Base-by-base conservation (phyloP, 2,329 filamentous ascomycete species). In the Penicillium paneum region DNA sequence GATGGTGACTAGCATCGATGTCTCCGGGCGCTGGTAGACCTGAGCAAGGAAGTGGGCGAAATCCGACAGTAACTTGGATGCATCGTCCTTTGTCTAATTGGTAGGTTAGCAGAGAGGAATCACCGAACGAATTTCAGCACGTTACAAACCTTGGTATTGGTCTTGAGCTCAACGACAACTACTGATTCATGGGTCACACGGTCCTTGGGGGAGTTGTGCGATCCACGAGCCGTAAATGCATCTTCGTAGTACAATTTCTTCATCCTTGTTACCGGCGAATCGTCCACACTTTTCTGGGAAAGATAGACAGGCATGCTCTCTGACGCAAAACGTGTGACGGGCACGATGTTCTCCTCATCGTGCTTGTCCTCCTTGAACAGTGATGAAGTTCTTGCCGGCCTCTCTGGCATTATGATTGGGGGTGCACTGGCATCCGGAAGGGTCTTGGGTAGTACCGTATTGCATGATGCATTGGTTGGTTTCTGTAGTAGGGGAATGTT, bases 1-100 rank as follows among this genome's bases (percentile, higher is more conserved):
- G n/a, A 96, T 76, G 2, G 84, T 87, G 43, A 95, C 83, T 67
- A 89, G 83, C 54, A 96, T 85, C 8, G 85, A 88, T 2, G 85
- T 83, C 53, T 90, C 81, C 3, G 89, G 85, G 28, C 89, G 83
- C 56, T 88, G 85, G 68, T 91, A 96, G 43, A 90, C 84, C 56
- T 83, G 81, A 1, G 90, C 88, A 15, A 96, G 78, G 58, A 87
- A 83, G 60, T 86, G 83, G 3, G 88, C 87, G 17, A 96, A 78
- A 65, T 89, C 85, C 11, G 85, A 88, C 46, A 91, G 84, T 60
- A 94, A 83, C 8, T 82, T 84, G 66, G 85, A 87, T 64, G 92
- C 87, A 67, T 93, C 88, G 61, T 86, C 82, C 65, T 92, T 83
- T 85, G 91, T 61, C 66, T 71, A 56, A 12, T 38, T 19, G 17